Evolutionary conservation across 257 asterid species (phyloP).

Genomic region (Solanum peruvianum): DNA sequence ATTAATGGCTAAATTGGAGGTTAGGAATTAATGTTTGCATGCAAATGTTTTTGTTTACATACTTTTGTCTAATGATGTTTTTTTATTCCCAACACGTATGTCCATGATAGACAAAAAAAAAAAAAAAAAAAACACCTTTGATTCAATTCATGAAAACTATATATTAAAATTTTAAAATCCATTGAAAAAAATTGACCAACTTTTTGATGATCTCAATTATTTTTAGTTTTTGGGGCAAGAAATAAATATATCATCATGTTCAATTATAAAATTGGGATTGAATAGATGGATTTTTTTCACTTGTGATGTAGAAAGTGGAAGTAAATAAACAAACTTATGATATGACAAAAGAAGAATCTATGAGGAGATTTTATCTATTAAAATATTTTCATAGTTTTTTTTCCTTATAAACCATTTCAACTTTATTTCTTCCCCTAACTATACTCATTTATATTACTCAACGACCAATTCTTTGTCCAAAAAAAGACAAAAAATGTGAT

Average conservation of each 20-base stretch:
- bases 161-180: neutral
- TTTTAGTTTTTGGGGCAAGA: neutral
- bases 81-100: neutral
- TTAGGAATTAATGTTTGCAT: neutral
- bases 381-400: neutral
- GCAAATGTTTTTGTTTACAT: neutral
- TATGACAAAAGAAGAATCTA: neutral
- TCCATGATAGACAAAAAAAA: neutral
- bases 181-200: neutral
- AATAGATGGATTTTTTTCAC: neutral
- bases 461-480: neutral
- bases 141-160: neutral
- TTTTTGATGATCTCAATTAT: neutral
- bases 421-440: neutral
- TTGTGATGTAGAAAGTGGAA: neutral
- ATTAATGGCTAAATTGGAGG: slow-evolving; percentile 44
- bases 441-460: neutral
- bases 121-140: neutral
- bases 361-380: neutral
- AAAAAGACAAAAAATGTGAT: neutral
- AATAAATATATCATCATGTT: neutral
- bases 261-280: neutral
- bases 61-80: neutral
- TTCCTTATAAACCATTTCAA: neutral
- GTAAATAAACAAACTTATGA: neutral